Percentiles rank a stretch among this genome's conserved stretches.
These are phyloP conservation scores for Alternaria hordeiaustralica DNA, from an alignment of 2,329 filamentous ascomycete genomes.

Conservation along the genomic window DNA sequence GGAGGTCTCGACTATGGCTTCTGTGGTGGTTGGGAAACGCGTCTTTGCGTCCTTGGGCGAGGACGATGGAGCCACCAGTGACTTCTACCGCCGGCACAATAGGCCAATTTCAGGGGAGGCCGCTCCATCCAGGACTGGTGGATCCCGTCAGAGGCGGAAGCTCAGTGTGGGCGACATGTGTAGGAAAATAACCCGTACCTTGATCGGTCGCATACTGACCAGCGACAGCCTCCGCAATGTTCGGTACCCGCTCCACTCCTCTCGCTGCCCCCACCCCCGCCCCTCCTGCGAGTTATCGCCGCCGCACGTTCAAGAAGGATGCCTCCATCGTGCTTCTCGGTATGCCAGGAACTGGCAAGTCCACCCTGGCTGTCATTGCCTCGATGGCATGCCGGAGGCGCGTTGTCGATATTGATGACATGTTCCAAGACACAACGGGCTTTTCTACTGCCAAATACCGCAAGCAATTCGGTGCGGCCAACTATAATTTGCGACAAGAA, in stretches of 20 bases:
- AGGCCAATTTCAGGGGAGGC: neutral
- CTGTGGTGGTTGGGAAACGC: constrained; percentile 7
- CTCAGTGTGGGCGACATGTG: constrained; percentile 14
- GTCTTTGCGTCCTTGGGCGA: constrained; percentile 12
- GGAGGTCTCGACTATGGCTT: constrained; percentile 1
- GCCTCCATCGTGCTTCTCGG: constrained; percentile 77
- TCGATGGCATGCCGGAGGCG: constrained; percentile 72
- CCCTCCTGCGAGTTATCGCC: constrained; percentile 23
- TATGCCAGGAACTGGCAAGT: constrained; percentile 76
- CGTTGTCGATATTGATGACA: constrained; percentile 71
- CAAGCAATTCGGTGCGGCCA: constrained; percentile 64
- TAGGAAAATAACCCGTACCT: constrained; percentile 6
- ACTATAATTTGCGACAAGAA: constrained; percentile 69
- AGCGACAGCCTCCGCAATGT: constrained; percentile 25
- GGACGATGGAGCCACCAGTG: constrained; percentile 8
- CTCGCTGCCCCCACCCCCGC: constrained; percentile 34
- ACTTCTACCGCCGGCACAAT: constrained; percentile 5
- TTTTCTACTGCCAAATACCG: constrained; percentile 69
- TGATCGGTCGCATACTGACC: constrained; percentile 7
- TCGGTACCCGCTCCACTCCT: constrained; percentile 38
- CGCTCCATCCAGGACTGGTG: neutral
- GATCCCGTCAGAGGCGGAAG: constrained; percentile 9
- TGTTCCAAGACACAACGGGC: constrained; percentile 70
- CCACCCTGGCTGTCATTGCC: constrained; percentile 76
- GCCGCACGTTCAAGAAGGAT: constrained; percentile 61